Percentiles rank a stretch among this genome's conserved stretches.
Conservation (phyloP, 2,329 filamentous ascomycete genomes). For the Fusarium fracticaudum region DNA sequence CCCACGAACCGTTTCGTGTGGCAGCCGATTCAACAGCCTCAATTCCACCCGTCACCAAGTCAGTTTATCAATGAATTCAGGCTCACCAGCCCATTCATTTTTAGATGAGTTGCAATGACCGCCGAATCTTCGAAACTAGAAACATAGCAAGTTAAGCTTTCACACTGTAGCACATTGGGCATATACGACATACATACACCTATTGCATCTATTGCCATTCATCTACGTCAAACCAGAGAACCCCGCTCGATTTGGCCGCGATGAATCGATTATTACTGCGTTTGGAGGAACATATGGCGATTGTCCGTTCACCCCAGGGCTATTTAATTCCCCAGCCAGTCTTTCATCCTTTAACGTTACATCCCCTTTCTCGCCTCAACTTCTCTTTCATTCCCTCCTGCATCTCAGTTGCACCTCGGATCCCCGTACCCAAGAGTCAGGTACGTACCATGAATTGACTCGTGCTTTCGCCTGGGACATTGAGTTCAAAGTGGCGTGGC, state of each 20-base stretch:
- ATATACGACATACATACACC: neutral
- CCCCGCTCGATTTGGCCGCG: neutral
- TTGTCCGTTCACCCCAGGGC: constrained; percentile 8
- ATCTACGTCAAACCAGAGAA: neutral
- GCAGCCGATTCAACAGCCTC: constrained; percentile 32
- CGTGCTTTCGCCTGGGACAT: neutral
- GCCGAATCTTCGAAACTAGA: neutral
- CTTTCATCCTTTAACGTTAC: constrained; percentile 22
- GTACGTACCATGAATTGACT: neutral
- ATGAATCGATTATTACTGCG: neutral
- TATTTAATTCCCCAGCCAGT: constrained; percentile 26
- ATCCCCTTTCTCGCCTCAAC: constrained; percentile 26
- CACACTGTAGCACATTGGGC: neutral
- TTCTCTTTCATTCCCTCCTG: constrained; percentile 1
- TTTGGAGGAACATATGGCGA: neutral
- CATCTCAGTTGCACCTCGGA: constrained; percentile 15
- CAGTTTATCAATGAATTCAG: constrained; percentile 12
- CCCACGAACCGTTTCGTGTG: constrained; percentile 35
- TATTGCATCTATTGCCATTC: constrained; percentile 1
- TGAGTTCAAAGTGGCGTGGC: neutral
- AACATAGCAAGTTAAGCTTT: neutral
- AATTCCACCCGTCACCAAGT: constrained; percentile 23
- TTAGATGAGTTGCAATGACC: constrained; percentile 15
- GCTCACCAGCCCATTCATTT: neutral
- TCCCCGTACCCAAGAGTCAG: neutral